Base-by-base conservation (phyloP, 2,329 filamentous ascomycete species). In the Anisogramma anomala region DNA sequence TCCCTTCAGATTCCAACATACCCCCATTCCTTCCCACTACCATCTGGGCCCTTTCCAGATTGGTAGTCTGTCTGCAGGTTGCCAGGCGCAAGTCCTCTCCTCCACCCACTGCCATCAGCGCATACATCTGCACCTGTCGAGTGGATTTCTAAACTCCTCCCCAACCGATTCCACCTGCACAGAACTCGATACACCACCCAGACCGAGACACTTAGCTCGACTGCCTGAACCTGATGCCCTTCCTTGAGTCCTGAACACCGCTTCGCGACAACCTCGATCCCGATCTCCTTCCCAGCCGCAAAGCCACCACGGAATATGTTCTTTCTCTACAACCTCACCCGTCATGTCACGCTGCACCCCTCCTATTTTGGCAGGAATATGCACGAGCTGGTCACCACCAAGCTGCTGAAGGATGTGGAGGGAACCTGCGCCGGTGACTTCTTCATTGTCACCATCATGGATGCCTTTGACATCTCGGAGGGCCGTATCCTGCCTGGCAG, bases 381-480 rank as follows among this genome's bases (percentile, higher is more conserved):
- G 70, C 82, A 89, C 54, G 83, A 93, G 52, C 80, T 94, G 54
- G 84, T 98, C 30, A 89, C 84, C 38, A 82, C 83, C 52, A 87
- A 89, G 62, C 77, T 98, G 20, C 74, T 94, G 50, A 82, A 84
- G 57, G 89, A 96, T 58, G 86, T 95, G 48, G 91, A 98, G 65
- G 91, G 91, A 18, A 89, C 84, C 31, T 95, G 88, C 63, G 91
- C 87, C 3, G 91, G 91, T 44, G 86, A 85, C 59, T 95, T 94
- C 69, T 96, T 91, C 63, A 93, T 98, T 58, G 91, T 98, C 54
- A 91, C 87, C 57, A 93, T 98, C 55, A 89, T 98, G 77, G 88
- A 95, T 62, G 84, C 88, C 36, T 88, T 93, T 55, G 84, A 95
- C 52, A 89, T 96, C 55, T 93, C 86, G 13, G 87, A 94, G 57